These are phyloP conservation scores for Phytophthora lateralis DNA, from an alignment of 352 stramenopile species.

Conservation along the genomic window DNA sequence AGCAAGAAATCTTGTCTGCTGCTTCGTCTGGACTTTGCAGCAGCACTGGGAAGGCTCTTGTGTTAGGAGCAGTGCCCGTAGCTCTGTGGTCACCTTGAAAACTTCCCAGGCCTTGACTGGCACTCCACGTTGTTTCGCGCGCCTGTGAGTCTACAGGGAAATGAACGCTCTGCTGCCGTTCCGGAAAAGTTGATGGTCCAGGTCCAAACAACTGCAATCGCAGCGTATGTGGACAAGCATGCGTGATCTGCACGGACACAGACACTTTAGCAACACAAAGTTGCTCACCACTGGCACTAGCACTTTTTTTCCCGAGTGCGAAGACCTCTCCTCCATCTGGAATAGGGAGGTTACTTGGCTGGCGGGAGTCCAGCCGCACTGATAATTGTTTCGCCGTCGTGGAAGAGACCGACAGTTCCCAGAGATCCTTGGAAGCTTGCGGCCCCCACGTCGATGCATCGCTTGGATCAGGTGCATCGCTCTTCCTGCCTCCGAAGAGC, in stretches of 20 bases:
- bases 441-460: slow-evolving; percentile 34
- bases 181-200: slow-evolving; percentile 56
- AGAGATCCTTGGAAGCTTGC: slow-evolving; percentile 59
- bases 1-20: slow-evolving; percentile 27
- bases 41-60: slow-evolving; percentile 57
- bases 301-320: slow-evolving; percentile 46
- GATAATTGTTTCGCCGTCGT: slow-evolving; percentile 36
- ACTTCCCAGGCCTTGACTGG: slow-evolving; percentile 27
- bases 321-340: slow-evolving; percentile 57
- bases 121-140: slow-evolving; percentile 54
- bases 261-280: slow-evolving; percentile 55
- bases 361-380: slow-evolving; percentile 41
- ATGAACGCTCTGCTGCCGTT: slow-evolving; percentile 47
- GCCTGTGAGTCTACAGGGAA: slow-evolving; percentile 45
- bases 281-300: slow-evolving; percentile 29
- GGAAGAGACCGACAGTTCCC: slow-evolving; percentile 64
- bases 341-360: slow-evolving; percentile 43
- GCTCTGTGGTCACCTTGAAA: slow-evolving; percentile 36
- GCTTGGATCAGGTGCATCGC: slow-evolving; percentile 16
- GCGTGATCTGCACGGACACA: slow-evolving; percentile 59
- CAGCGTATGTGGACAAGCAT: slow-evolving; percentile 59
- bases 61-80: slow-evolving; percentile 40
- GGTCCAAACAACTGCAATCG: slow-evolving; percentile 64
- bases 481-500: slow-evolving; percentile 60
- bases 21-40: slow-evolving; percentile 51